A percentile compares a stretch with the other conserved stretches of the same genome.
phyloP scores from a whole-genome alignment of 78 protist species.

The Planoprotostelium fungivorum region DNA sequence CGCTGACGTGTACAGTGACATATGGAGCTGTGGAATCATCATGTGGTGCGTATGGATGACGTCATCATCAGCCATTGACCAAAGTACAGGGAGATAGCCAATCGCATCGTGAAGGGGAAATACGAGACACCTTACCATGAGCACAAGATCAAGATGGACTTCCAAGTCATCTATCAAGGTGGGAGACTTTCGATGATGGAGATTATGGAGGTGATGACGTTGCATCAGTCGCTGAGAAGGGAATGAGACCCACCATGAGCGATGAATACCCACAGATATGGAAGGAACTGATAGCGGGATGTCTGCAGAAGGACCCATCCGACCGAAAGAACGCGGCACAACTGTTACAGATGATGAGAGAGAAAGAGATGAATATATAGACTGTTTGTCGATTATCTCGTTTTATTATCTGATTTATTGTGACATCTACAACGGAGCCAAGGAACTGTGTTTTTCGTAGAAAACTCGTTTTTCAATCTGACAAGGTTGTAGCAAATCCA shows the following conservation, averaged over 20 bases:
- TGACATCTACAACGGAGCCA: no score
- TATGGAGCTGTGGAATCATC: background rate
- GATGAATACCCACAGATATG: background rate
- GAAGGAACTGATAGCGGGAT: background rate
- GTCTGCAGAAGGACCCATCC: background rate
- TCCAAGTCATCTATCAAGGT: background rate
- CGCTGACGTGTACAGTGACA: background rate
- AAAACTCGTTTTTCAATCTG: no score
- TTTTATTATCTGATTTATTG: no score
- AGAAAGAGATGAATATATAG: no score
- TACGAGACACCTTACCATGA: background rate
- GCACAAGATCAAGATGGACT: conserved; percentile 18
- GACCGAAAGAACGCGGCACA: background rate
- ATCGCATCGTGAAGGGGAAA: background rate
- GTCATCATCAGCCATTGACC: background rate
- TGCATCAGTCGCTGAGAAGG: background rate
- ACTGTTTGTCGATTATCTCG: no score
- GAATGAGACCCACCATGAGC: background rate
- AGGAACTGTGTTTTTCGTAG: no score
- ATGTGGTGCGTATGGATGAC: background rate
- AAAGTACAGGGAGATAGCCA: background rate
- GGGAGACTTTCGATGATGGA: background rate
- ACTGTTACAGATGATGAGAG: background rate
- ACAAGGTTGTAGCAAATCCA: no score
- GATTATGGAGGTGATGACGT: no score